Evolutionary conservation across 1,284 basidiomycete genomes (phyloP), one percentile per base, ranked within the genome.

Genomic region (Rugosomyces carneus): DNA sequence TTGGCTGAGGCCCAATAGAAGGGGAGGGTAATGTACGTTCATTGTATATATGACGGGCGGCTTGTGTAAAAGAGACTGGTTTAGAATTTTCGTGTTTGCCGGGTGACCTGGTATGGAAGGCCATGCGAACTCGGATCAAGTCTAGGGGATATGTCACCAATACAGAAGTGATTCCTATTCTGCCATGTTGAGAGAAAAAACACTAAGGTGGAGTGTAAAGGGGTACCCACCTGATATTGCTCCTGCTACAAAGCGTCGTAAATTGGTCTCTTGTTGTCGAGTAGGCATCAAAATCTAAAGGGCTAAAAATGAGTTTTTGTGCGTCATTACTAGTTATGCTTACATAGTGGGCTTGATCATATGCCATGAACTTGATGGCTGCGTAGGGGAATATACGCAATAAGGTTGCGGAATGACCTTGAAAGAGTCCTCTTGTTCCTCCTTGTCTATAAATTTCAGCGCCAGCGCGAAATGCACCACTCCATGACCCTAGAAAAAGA

Each of bases 331-430:
- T 23, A 23, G 3, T 7, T 4, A 3, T 23, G 65, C 80, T 57
- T 57, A 90, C 84, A 56, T 80, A 69, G 68, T 89, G 88, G 45
- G 89, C 70, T 64, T 89, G 84, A 66, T 98, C 94, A 64, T 99
- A 99, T 2, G 91, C 84, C 86, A 98, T 94, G 62, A 94, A 99
- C 68, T 97, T 98, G 66, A 99, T 89, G 42, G 88, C 93, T 32
- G 96, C 96, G 63, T 99, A 96, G 0, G 96, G 95, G 62, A 98
- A 97, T 58, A 89, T 79, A 49, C 85, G 81, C 42, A 87, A 67
- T 42, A 89, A 72, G 3, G 95, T 98, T 20, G 92, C 90, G 19
- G 90, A 92, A 65, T 99, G 95, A 1, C 96, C 96, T 72, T 97
- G 94, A 51, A 97, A 83, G 37, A 99, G 72, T 0, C 93, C 95